Evolutionary conservation across 2,329 filamentous ascomycete genomes (phyloP).

Genomic region (Capronia americana): DNA sequence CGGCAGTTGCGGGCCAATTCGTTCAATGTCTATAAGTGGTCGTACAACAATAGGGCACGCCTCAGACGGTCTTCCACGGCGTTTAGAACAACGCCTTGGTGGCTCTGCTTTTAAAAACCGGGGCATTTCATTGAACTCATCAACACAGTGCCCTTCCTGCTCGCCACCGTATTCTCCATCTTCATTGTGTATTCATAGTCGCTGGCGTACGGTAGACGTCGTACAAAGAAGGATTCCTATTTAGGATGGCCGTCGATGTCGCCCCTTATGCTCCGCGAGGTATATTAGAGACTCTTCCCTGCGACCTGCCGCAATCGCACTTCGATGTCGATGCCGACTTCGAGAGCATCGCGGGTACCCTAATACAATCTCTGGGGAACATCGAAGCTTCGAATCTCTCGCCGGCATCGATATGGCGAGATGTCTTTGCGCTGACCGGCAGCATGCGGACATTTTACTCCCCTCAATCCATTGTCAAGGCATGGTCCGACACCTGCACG

Average conservation of each 20-base stretch:
- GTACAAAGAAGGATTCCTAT: background rate
- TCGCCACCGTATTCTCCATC: background rate
- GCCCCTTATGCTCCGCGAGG: slow-evolving; percentile 20
- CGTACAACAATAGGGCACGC: background rate
- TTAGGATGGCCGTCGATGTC: slow-evolving; percentile 13
- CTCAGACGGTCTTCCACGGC: slow-evolving; percentile 13
- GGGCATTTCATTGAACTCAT: background rate
- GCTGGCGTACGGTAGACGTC: background rate
- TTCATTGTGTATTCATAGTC: background rate
- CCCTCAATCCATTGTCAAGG: slow-evolving; percentile 31
- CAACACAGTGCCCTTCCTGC: background rate
- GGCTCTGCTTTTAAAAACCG: background rate
- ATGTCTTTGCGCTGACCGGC: slow-evolving; percentile 41
- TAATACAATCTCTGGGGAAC: slow-evolving; percentile 11
- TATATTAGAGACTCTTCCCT: slow-evolving; percentile 26
- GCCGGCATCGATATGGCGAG: slow-evolving; percentile 38
- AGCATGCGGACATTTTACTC: slow-evolving; percentile 40
- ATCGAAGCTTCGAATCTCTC: slow-evolving; percentile 13
- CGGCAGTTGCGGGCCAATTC: slow-evolving; percentile 15
- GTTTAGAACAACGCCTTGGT: background rate
- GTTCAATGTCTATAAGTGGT: background rate
- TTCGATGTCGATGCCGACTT: slow-evolving; percentile 20
- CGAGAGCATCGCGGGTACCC: slow-evolving; percentile 15
- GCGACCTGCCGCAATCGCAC: slow-evolving; percentile 18
- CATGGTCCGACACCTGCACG: slow-evolving; percentile 34